Evolutionary conservation across 768 basidiomycete species (phyloP), one percentile per base, ranked within the genome.

Genomic region (Suillus variegatus): DNA sequence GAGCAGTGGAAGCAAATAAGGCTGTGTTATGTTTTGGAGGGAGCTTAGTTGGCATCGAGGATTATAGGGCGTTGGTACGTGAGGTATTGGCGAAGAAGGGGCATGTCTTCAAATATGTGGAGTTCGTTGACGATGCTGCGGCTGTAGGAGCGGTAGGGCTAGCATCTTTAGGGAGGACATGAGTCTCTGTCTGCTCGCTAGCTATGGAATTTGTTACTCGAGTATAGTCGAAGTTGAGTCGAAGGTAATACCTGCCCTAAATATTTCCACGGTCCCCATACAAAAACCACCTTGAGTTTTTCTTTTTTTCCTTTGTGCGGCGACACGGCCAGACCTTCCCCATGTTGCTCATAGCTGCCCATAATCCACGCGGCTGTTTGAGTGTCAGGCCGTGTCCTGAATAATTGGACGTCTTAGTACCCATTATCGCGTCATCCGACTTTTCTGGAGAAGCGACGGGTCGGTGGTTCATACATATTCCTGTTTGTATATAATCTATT

Each of bases 311-410:
- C 78, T 80, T 82, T 63, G 92, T 93, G 92, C 92, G 92, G 92
- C 92, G 81, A 82, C 92, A 87, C 89, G 88, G 86, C 86, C 84
- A 85, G 82, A 76, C 74, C 79, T 90, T 90, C 88, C 92, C 91
- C 86, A 86, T 91, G 92, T 93, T 93, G 92, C 92, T 93, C 92
- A 88, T 91, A 82, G 82, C 85, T 80, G 88, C 83, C 76, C 80
- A 76, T 68, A 69, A 13, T 78, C 72, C 74, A 90, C 82, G 88
- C 86, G 84, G 89, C 82, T 76, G 90, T 93, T 92, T 75, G 92
- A 93, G 92, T 92, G 92, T 93, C 92, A 92, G 82, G 88, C 83
- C 84, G 90, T 90, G 92, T 82, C 81, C 81, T 84, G 91, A 93
- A 69, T 66, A 79, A 90, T 66, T 77, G 90, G 87, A 88, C 89